phyloP scores from a whole-genome alignment of 2,329 filamentous ascomycete genomes.

The Dothistroma pini region DNA sequence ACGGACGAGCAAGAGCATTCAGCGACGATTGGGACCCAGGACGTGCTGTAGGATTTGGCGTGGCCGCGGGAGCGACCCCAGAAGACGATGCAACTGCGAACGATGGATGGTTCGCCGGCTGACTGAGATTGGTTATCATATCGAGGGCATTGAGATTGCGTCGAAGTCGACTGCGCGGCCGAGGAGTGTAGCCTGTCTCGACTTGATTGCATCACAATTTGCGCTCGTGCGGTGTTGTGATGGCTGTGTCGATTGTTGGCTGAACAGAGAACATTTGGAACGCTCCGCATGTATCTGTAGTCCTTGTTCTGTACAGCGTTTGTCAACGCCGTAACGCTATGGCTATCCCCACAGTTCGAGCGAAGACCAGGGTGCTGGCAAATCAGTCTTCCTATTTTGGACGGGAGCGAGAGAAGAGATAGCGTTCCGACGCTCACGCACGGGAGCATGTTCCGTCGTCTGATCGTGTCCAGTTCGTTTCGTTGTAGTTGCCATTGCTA shows the following conservation, averaged over 20 bases:
- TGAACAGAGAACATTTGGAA: too few species aligned
- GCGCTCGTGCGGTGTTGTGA: background rate
- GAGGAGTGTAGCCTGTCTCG: background rate
- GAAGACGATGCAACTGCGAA: background rate
- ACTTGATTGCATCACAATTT: background rate
- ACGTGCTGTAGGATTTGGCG: slow-evolving; percentile 12
- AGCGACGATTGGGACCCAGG: slow-evolving; percentile 25
- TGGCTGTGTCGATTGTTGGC: background rate
- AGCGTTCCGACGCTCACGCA: too few species aligned
- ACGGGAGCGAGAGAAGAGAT: too few species aligned
- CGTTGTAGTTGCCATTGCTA: too few species aligned
- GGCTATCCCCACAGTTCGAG: too few species aligned
- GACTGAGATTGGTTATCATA: background rate
- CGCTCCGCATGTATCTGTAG: too few species aligned
- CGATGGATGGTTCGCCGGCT: background rate
- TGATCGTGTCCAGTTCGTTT: too few species aligned
- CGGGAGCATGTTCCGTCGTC: too few species aligned
- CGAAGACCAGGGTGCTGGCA: too few species aligned
- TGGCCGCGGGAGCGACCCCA: background rate
- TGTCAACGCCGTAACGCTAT: too few species aligned
- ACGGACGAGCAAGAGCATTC: slow-evolving; percentile 18
- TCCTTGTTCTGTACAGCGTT: background rate
- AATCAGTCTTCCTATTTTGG: too few species aligned
- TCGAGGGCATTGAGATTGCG: slow-evolving; percentile 1
- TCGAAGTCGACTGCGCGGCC: background rate